Evolutionary conservation across 2,329 filamentous ascomycete species (phyloP).

Genomic region (Xylogone sp.): DNA sequence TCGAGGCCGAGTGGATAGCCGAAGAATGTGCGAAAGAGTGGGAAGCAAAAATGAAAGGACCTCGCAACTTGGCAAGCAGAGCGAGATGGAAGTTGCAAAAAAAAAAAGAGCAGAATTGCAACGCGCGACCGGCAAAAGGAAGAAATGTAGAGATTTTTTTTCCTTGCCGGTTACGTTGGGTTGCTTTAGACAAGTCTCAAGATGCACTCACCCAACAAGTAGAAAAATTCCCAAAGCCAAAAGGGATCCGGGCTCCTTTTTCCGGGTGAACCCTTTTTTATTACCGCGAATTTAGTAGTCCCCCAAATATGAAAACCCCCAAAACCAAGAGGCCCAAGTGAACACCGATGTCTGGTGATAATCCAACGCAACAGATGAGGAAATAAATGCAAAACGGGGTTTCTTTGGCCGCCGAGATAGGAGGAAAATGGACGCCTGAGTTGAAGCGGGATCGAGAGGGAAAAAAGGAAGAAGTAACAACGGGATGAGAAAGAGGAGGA

Average conservation of each 20-base stretch:
- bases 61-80: background rate
- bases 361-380: conserved; percentile 2
- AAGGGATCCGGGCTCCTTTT: background rate
- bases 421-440: background rate
- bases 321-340: background rate
- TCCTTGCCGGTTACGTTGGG: background rate
- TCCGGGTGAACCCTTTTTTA: background rate
- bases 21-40: background rate
- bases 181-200: background rate
- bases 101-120: background rate
- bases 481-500: conserved; percentile 22
- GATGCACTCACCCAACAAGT: background rate
- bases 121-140: background rate
- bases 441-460: conserved; percentile 7
- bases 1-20: background rate
- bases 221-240: background rate
- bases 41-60: background rate
- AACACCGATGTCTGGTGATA: background rate
- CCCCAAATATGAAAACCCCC: background rate
- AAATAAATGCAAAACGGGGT: conserved; percentile 8
- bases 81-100: background rate
- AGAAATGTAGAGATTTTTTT: background rate
- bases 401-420: conserved; percentile 18
- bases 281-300: background rate
- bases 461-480: conserved; percentile 13